Evolutionary conservation across 2,329 filamentous ascomycete species (phyloP).

Genomic region (Aspergillus sp.): DNA sequence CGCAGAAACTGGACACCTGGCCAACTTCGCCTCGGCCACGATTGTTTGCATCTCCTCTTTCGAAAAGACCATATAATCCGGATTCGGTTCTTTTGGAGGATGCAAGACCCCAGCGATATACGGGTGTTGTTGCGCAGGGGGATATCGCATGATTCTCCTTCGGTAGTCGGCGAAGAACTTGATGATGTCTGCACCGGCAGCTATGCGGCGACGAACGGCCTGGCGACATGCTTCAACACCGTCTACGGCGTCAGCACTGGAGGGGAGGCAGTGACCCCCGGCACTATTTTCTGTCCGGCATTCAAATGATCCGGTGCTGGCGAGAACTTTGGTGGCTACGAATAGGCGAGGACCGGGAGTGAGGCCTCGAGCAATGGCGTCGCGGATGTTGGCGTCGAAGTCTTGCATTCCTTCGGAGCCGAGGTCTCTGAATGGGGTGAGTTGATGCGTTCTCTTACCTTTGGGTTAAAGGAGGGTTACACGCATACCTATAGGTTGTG

Average conservation of each 20-base stretch:
- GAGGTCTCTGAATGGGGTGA: background rate
- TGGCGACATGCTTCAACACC: background rate
- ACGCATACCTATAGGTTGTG: background rate
- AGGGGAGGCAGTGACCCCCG: background rate
- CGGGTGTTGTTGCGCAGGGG: background rate
- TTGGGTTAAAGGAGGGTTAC: background rate
- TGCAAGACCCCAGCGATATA: background rate
- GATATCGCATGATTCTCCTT: background rate
- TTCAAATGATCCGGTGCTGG: background rate
- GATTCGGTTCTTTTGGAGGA: background rate
- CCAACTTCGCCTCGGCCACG: background rate
- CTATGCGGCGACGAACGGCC: background rate
- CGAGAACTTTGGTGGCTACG: slow-evolving; percentile 2
- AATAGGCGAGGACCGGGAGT: background rate
- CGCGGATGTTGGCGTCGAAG: background rate
- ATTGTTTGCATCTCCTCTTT: background rate
- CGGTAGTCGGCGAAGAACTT: slow-evolving; percentile 1
- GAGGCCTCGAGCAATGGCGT: background rate
- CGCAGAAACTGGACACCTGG: background rate
- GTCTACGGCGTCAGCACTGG: background rate
- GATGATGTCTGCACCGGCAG: background rate
- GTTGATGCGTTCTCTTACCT: background rate
- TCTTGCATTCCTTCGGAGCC: background rate
- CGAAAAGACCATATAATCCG: background rate
- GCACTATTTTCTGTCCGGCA: background rate